phyloP scores from a whole-genome alignment of 352 stramenopile species.

The Globisporangium okanoganense region DNA sequence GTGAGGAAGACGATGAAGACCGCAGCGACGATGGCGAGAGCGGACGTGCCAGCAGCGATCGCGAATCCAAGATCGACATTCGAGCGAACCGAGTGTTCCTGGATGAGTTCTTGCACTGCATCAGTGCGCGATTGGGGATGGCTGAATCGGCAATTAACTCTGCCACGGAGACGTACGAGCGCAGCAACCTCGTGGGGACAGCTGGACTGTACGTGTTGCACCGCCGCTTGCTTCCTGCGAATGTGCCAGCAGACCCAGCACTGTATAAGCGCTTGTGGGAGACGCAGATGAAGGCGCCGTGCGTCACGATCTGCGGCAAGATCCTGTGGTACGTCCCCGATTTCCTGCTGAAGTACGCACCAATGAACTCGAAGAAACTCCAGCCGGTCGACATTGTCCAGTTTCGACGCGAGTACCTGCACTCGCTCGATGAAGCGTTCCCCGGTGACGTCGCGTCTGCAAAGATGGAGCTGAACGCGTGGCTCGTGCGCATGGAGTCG shows the following conservation, averaged over 20 bases:
- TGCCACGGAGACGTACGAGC: slow-evolving; percentile 85
- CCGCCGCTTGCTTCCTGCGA: slow-evolving; percentile 75
- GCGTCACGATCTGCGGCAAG: slow-evolving; percentile 81
- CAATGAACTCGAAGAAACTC: slow-evolving; percentile 83
- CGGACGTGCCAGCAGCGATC: slow-evolving; percentile 50
- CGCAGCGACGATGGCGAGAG: slow-evolving; percentile 52
- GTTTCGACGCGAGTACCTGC: slow-evolving; percentile 75
- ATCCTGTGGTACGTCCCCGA: slow-evolving; percentile 85
- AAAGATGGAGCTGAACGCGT: slow-evolving; percentile 80
- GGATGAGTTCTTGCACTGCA: slow-evolving; percentile 85
- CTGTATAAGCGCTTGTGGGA: slow-evolving; percentile 92
- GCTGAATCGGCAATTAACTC: slow-evolving; percentile 77
- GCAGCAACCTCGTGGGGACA: slow-evolving; percentile 82
- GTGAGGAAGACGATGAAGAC: slow-evolving; percentile 59
- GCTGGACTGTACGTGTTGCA: slow-evolving; percentile 90
- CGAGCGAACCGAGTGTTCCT: slow-evolving; percentile 79
- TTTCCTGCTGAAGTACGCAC: slow-evolving; percentile 82
- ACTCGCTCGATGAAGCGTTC: slow-evolving; percentile 80
- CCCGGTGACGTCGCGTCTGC: slow-evolving; percentile 68
- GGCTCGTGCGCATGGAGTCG: slow-evolving; percentile 86
- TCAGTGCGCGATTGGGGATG: slow-evolving; percentile 60
- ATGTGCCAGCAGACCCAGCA: slow-evolving; percentile 78
- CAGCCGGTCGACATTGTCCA: slow-evolving; percentile 70
- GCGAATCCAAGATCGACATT: slow-evolving; percentile 78
- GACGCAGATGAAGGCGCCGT: slow-evolving; percentile 74